phyloP scores from a whole-genome alignment of 345 rosid species.

The Moricandia arvensis region DNA sequence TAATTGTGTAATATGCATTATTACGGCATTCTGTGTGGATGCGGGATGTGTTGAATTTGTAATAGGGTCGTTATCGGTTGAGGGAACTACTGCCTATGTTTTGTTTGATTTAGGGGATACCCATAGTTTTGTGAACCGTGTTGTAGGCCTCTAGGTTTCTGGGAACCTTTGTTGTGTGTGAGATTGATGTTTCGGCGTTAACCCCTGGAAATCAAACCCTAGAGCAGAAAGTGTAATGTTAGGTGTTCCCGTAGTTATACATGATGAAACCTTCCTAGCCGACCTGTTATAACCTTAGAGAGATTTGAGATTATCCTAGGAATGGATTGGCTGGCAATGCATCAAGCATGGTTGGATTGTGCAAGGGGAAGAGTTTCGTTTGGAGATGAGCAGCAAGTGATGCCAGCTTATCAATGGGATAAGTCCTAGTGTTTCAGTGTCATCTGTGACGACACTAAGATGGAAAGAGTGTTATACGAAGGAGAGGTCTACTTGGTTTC shows the following conservation, averaged over 20 bases:
- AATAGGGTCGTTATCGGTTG: no score
- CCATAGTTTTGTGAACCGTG: neutral
- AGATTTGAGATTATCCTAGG: neutral
- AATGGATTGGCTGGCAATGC: neutral
- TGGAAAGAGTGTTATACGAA: no score
- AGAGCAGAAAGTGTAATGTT: neutral
- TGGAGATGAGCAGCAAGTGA: neutral
- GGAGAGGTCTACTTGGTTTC: neutral
- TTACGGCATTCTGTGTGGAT: no score
- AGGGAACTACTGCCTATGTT: neutral
- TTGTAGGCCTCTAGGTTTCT: no score
- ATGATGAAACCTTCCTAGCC: neutral
- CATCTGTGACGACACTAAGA: neutral
- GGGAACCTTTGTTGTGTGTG: no score
- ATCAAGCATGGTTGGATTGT: neutral
- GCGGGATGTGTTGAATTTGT: no score
- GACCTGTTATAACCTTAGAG: neutral
- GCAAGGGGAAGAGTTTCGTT: neutral
- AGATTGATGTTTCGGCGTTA: neutral
- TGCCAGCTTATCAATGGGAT: neutral
- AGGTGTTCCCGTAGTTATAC: neutral
- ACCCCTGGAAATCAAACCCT: neutral
- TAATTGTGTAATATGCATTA: no score
- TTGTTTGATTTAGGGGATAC: neutral
- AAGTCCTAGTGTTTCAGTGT: neutral